These are phyloP conservation scores for Cryptococcus wingfieldii DNA, from an alignment of 1,284 basidiomycete genomes.

Conservation along the genomic window DNA sequence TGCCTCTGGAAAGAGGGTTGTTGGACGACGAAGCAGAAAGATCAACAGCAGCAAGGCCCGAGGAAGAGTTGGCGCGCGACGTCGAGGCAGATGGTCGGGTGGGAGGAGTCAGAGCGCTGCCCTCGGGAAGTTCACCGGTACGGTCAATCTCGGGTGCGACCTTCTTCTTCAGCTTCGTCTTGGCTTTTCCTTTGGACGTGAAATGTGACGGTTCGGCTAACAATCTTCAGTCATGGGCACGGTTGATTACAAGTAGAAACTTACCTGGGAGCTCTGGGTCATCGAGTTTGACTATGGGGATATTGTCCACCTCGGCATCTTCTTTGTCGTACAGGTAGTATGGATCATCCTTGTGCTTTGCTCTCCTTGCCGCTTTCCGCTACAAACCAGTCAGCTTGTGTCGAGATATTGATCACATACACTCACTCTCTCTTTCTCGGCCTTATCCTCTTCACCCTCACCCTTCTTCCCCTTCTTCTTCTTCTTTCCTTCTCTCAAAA, in stretches of 20 bases:
- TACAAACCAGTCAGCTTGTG: constrained; percentile 36
- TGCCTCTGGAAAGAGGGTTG: background rate
- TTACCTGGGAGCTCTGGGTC: constrained; percentile 23
- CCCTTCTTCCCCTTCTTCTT: constrained; percentile 39
- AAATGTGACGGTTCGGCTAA: background rate
- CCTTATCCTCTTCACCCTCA: constrained; percentile 34
- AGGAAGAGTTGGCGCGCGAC: constrained; percentile 9
- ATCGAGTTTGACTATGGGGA: constrained; percentile 77
- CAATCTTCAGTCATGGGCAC: background rate
- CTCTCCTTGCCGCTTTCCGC: constrained; percentile 69
- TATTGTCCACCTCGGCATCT: constrained; percentile 65
- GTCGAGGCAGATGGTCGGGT: constrained; percentile 19
- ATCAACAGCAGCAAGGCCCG: constrained; percentile 43
- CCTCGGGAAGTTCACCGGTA: constrained; percentile 78
- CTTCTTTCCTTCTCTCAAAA: constrained; percentile 49
- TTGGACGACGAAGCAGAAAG: constrained; percentile 3
- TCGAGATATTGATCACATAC: background rate
- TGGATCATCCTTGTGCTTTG: constrained; percentile 72
- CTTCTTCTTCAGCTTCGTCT: constrained; percentile 9
- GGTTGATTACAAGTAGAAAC: background rate
- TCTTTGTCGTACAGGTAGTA: constrained; percentile 66
- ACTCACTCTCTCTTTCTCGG: constrained; percentile 43
- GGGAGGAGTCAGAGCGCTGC: constrained; percentile 45
- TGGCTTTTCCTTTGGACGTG: constrained; percentile 2
- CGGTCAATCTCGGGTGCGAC: constrained; percentile 58